Conservation (phyloP, 495 filamentous ascomycete genomes). For the Ascodesmis nigricans region DNA sequence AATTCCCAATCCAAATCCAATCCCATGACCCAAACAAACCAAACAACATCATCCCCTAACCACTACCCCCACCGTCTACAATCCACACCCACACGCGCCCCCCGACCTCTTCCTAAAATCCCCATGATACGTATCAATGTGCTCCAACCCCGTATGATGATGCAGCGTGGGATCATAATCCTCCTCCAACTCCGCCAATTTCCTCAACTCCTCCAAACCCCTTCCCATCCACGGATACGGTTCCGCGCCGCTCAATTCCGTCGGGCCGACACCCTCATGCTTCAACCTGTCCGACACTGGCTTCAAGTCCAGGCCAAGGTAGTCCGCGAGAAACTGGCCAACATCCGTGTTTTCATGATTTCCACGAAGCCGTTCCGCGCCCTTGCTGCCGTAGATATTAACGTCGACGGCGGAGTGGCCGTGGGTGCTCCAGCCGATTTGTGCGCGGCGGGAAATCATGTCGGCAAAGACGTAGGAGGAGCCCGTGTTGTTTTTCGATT, state of each 20-base stretch:
- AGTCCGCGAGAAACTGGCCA: conserved; percentile 54
- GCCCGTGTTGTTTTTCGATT: conserved; percentile 33
- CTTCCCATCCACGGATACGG: conserved; percentile 20
- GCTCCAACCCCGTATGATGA: conserved; percentile 1
- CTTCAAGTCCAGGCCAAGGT: conserved; percentile 58
- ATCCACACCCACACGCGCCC: too few species aligned
- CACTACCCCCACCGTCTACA: too few species aligned
- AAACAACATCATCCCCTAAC: too few species aligned
- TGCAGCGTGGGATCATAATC: not conserved
- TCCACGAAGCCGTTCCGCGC: conserved; percentile 35
- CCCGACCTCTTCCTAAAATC: conserved; percentile 8
- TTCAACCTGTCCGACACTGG: conserved; percentile 50
- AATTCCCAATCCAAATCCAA: too few species aligned
- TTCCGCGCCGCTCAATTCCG: not conserved
- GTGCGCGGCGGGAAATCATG: conserved; percentile 67
- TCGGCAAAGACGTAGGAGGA: conserved; percentile 46
- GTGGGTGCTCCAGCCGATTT: conserved; percentile 58
- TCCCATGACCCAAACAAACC: too few species aligned
- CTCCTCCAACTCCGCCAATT: conserved; percentile 5
- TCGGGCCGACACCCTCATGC: conserved; percentile 30
- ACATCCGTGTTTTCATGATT: conserved; percentile 94
- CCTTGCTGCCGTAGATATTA: conserved; percentile 29
- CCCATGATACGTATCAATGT: conserved; percentile 18
- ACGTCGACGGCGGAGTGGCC: conserved; percentile 31
- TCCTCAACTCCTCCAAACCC: conserved; percentile 11